Evolutionary conservation across 1,284 basidiomycete genomes (phyloP), one percentile per base, ranked within the genome.

Genomic region (Malassezia equina): DNA sequence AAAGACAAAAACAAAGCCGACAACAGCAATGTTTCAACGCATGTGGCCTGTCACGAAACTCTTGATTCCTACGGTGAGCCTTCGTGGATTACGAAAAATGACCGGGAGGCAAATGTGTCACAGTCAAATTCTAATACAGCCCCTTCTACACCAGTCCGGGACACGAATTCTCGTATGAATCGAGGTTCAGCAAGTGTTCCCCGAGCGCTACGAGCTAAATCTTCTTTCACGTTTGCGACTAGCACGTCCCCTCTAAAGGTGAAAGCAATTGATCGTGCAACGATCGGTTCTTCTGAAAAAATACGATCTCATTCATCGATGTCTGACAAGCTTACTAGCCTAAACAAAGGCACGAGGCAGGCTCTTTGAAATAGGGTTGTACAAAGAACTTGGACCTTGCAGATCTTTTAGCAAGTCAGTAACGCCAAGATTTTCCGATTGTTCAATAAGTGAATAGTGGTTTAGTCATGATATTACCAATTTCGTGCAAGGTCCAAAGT

Each of bases 221-320:
- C 39, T 24, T 32, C 32, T 2, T 54, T 54, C 29, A 54, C 45
- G 19, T 43, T 55, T 49, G 40, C 53, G 0, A 44, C 47, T 7
- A 55, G 39, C 17, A 21, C 41, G 5, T 49, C 53, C 21, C 53
- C 53, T 13, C 31, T 55, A 19, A 55, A 55, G n/a, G 47, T 50
- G 24, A 43, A 43, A 27, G 25, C 41, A 2, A 12, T 9, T 24
- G 24, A 17, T 28, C 41, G 24, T 4, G 5, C 12, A 4, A 19
- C 19, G 19, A 21, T 12, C 21, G 17, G 4, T 21, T 19, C 7
- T 19, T 12, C 36, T 2, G 19, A 39, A 39, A 39, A 39, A 11
- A 21, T 6, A 5, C 8, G 36, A 3, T 9, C 2, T 7, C 12
- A 6, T 9, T 3, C 9, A 5, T 5, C 36, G 11, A 39, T 39